These are phyloP conservation scores for Xylariaceae sp. DNA, from an alignment of 2,329 filamentous ascomycete species.

Conservation along the genomic window DNA sequence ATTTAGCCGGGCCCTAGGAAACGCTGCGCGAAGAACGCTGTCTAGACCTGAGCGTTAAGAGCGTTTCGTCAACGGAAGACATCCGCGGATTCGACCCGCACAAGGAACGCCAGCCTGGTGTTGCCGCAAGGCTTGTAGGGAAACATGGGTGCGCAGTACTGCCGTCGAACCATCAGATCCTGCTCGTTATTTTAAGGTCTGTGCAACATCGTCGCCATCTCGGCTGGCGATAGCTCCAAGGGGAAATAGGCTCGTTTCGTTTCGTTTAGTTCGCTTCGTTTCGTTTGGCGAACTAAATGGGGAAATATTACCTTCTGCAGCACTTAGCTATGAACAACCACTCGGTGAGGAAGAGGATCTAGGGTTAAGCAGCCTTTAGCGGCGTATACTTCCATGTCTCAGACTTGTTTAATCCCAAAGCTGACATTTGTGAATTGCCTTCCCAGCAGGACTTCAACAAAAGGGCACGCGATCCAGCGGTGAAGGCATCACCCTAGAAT, in stretches of 20 bases:
- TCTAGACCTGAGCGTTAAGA: too few relatives aligned
- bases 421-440: not conserved
- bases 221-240: not conserved
- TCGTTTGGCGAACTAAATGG: not conserved
- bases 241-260: not conserved
- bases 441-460: slow-evolving; percentile 12
- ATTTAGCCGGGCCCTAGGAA: too few relatives aligned
- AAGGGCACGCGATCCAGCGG: slow-evolving; percentile 11
- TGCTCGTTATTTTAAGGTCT: too few relatives aligned
- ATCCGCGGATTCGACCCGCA: too few relatives aligned
- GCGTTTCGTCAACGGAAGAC: too few relatives aligned
- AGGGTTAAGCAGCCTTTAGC: not conserved
- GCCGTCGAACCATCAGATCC: too few relatives aligned
- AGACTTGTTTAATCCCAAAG: slow-evolving; percentile 9
- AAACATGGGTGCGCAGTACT: too few relatives aligned
- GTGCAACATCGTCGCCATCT: not conserved
- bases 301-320: not conserved
- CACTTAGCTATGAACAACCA: not conserved
- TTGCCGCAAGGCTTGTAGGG: too few relatives aligned
- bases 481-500: slow-evolving; percentile 4
- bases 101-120: too few relatives aligned
- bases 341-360: not conserved
- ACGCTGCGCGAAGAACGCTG: too few relatives aligned
- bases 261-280: slow-evolving; percentile 2
- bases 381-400: slow-evolving; percentile 8